phyloP scores from a whole-genome alignment of 805 yeast species.

The Gaillardinia entomophila region DNA sequence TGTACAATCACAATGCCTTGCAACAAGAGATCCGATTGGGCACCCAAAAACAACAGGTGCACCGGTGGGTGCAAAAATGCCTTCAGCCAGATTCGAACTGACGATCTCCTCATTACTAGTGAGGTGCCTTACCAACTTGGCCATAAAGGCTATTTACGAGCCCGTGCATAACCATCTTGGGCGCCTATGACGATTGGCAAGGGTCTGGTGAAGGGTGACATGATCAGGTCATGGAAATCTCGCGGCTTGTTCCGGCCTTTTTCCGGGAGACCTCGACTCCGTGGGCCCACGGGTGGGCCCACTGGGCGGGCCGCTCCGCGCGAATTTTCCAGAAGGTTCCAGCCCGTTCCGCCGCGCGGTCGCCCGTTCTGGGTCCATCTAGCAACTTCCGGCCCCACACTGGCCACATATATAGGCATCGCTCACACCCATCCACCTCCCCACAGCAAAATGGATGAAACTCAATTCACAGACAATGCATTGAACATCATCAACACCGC shows the following conservation, averaged over 20 bases:
- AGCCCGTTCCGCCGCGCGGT: slow-evolving; percentile 1
- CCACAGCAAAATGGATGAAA: slow-evolving; percentile 41
- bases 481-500: slow-evolving; percentile 75
- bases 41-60: slow-evolving; percentile 7
- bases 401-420: neutral
- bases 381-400: neutral
- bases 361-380: neutral
- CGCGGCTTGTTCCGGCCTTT: no score
- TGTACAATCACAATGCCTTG: no score
- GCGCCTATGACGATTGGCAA: no score
- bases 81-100: slow-evolving; percentile 27
- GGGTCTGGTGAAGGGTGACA: no score
- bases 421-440: neutral
- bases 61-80: slow-evolving; percentile 8
- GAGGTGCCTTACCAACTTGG: slow-evolving; percentile 32
- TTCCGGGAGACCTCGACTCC: no score
- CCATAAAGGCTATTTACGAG: slow-evolving; percentile 24
- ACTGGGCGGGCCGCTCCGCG: no score
- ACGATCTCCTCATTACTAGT: slow-evolving; percentile 29
- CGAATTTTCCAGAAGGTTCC: slow-evolving; percentile 6
- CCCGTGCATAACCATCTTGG: no score
- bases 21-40: no score
- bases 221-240: no score
- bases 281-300: no score
- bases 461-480: slow-evolving; percentile 93